phyloP scores from a whole-genome alignment of 805 yeast species.

The Wickerhamiella azymoides region DNA sequence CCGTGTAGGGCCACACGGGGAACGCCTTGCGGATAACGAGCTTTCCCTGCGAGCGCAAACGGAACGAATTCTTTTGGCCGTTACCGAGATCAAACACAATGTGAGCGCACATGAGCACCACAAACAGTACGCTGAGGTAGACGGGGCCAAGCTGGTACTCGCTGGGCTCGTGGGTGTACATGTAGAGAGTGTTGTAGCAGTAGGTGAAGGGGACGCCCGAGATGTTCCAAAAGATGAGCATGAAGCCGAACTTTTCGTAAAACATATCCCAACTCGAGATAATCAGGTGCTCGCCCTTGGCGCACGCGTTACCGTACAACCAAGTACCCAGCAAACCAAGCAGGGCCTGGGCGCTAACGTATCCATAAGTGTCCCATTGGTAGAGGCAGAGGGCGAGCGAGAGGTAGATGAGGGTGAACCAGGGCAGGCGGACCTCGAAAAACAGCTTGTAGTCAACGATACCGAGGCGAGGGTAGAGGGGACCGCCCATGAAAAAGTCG shows the following conservation, averaged over 20 bases:
- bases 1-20: constrained; percentile 83
- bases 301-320: constrained; percentile 91
- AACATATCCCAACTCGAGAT: constrained; percentile 99
- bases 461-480: constrained; percentile 90
- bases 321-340: constrained; percentile 75
- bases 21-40: constrained; percentile 63
- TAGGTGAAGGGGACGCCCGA: constrained; percentile 98
- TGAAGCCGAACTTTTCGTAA: constrained; percentile 97
- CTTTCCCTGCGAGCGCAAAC: constrained; percentile 66
- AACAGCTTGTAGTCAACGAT: constrained; percentile 90
- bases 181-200: constrained; percentile 79
- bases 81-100: constrained; percentile 90
- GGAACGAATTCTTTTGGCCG: constrained; percentile 88
- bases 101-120: constrained; percentile 53
- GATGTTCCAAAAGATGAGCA: constrained; percentile 97
- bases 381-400: constrained; percentile 59
- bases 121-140: constrained; percentile 46
- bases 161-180: constrained; percentile 68
- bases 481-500: constrained; percentile 95
- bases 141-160: constrained; percentile 62
- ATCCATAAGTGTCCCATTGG: constrained; percentile 74
- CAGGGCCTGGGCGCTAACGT: constrained; percentile 59
- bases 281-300: constrained; percentile 94
- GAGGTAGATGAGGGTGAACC: constrained; percentile 79
- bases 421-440: constrained; percentile 92